phyloP scores from a whole-genome alignment of 441 rosid species.

The Omphalea diandra region DNA sequence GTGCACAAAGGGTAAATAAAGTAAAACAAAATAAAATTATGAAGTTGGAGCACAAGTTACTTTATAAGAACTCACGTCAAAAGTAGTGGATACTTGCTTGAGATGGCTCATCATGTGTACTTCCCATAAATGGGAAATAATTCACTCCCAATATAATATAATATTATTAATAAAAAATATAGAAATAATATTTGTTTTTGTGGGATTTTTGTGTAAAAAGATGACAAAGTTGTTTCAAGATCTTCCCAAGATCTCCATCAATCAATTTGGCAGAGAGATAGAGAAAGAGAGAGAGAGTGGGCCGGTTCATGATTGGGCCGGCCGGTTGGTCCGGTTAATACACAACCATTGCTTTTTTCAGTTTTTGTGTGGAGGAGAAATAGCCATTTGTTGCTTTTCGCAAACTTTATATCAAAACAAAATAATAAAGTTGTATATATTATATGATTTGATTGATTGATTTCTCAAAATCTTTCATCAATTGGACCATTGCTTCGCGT shows the following conservation, averaged over 20 bases:
- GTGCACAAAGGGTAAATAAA: not conserved
- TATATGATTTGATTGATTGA: slow-evolving; percentile 1
- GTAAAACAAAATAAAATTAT: no score
- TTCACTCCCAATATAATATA: not conserved
- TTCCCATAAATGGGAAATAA: not conserved
- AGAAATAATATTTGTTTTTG: not conserved
- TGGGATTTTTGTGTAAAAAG: not conserved
- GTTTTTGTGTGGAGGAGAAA: not conserved
- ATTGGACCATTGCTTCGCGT: not conserved
- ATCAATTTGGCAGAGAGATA: not conserved
- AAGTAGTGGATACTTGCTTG: not conserved
- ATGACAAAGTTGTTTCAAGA: slow-evolving; percentile 5
- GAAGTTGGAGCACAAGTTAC: not conserved
- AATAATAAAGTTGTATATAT: not conserved
- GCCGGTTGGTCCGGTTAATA: slow-evolving; percentile 11
- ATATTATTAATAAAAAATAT: not conserved
- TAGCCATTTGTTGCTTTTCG: not conserved
- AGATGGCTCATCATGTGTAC: not conserved
- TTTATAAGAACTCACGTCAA: not conserved
- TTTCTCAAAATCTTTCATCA: not conserved
- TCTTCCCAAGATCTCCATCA: slow-evolving; percentile 18
- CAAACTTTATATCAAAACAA: not conserved
- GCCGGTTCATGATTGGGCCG: slow-evolving; percentile 18
- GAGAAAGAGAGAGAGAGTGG: not conserved
- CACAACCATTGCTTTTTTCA: not conserved